These are phyloP conservation scores for Pseudogymnoascus sp. DNA, from an alignment of 2,329 filamentous ascomycete genomes.

Conservation along the genomic window DNA sequence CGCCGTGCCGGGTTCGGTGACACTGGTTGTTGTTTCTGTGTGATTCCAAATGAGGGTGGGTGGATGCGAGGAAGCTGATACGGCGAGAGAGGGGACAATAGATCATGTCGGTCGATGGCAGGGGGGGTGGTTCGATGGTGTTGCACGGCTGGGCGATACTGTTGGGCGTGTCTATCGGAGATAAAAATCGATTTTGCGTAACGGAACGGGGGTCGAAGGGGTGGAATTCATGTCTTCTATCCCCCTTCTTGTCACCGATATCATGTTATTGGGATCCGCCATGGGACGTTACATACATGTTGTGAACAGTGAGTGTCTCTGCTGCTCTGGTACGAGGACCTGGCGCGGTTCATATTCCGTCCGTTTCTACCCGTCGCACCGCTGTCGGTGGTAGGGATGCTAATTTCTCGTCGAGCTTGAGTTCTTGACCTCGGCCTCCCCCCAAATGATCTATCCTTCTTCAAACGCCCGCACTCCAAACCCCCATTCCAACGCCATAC, in stretches of 20 bases:
- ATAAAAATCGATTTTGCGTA: not conserved
- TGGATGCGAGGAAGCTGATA: not conserved
- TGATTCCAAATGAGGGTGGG: not conserved
- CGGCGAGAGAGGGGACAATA: not conserved
- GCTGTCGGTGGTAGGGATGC: not conserved
- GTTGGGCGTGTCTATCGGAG: not conserved
- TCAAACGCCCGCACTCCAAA: not conserved
- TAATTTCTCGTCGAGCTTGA: not conserved
- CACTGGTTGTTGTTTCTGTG: not conserved
- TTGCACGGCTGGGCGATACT: not conserved
- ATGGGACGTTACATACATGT: not conserved
- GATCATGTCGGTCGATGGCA: not conserved
- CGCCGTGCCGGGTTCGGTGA: not conserved
- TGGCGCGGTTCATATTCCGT: constrained; percentile 3
- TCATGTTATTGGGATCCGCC: not conserved
- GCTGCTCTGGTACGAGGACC: not conserved
- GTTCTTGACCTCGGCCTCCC: not conserved
- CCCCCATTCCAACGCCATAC: not conserved
- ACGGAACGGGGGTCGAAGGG: not conserved
- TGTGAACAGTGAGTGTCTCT: not conserved
- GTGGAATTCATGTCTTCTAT: not conserved
- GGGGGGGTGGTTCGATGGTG: not conserved
- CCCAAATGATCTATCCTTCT: not conserved
- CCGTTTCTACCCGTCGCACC: not conserved
- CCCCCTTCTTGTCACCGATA: not conserved